Evolutionary conservation across 192 early-diverging fungal genomes (phyloP), one percentile per base, ranked within the genome.

Genomic region (Entophlyctis luteolus): DNA sequence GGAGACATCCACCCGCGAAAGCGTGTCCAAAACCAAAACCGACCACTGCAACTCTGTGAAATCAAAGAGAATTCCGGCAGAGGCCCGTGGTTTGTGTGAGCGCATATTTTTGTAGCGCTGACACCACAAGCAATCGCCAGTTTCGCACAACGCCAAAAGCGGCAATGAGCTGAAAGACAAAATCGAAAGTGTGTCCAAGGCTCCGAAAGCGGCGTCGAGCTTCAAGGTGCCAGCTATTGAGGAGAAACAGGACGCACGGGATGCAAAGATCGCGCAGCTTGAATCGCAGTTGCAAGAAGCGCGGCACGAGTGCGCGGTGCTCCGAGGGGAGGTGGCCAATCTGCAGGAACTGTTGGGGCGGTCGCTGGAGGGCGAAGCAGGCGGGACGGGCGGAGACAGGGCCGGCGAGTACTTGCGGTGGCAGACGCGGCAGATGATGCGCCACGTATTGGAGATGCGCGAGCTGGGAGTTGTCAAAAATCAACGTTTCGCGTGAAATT

Each of bases 361-460:
- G 38, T 20, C 33, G 16, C 5, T 14, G 38, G 27, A 18, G 6
- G 47, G 31, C 25, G 47, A n/a, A 14, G 6, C 36, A 14, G 28
- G 23, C 25, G 3, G 12, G 4, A 42, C 39, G 16, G 28, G 25
- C 25, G 58, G 47, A 46, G 23, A 36, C 14, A 12, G 58, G 0
- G 34, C 58, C 16, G 58, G 25, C 27, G 58, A 59, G 25, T 59
- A 46, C 47, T 42, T 59, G 8, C n/a, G 32, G 20, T 46, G 39
- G 58, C 58, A 59, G 25, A 28, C 35, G n/a, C 16, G 39, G 34
- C 58, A 59, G 32, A 59, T 59, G 58, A 59, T 59, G 58, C 27
- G 58, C 22, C 58, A 59, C 25, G 58, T 59, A 20, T 59, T 59
- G 39, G 58, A 59, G 25, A 59, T 59, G 34, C 58, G 58, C 5